Conservation (phyloP, 73 alveolate genomes). For the Paramecium bursaria region DNA sequence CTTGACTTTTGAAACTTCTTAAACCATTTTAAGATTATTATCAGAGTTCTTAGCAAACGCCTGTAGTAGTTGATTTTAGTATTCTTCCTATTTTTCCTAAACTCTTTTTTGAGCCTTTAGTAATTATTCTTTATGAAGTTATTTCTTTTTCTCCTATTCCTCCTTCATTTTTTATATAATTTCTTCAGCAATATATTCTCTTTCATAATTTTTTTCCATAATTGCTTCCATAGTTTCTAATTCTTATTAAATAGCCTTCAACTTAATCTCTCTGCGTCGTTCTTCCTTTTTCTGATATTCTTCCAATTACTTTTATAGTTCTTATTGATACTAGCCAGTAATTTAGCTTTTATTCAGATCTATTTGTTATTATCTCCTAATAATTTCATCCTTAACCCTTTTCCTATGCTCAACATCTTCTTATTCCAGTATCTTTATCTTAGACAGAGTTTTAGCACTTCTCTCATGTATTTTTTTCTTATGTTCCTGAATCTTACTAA, state of each 20-base stretch:
- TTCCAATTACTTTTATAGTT: not conserved
- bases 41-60: constrained; percentile 22
- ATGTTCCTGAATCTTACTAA: constrained; percentile 14
- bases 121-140: not conserved
- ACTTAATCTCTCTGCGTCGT: constrained; percentile 1
- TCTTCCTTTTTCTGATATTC: constrained; percentile 8
- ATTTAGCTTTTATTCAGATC: not conserved
- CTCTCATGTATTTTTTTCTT: constrained; percentile 29
- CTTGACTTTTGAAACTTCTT: not conserved
- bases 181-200: not conserved
- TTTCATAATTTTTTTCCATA: constrained; percentile 11
- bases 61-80: not conserved
- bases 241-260: constrained; percentile 6
- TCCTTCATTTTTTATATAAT: constrained; percentile 9
- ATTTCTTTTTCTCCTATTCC: constrained; percentile 2
- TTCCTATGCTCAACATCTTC: constrained; percentile 5
- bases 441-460: not conserved
- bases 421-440: constrained; percentile 13
- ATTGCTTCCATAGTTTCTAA: constrained; percentile 3
- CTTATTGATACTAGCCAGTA: not conserved
- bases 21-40: constrained; percentile 23
- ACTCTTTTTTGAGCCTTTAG: constrained; percentile 20
- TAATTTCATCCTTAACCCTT: not conserved
- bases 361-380: constrained; percentile 2
- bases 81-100: not conserved